Base-by-base conservation (phyloP, 441 rosid genomes). In the Heliophila coronopifolia region DNA sequence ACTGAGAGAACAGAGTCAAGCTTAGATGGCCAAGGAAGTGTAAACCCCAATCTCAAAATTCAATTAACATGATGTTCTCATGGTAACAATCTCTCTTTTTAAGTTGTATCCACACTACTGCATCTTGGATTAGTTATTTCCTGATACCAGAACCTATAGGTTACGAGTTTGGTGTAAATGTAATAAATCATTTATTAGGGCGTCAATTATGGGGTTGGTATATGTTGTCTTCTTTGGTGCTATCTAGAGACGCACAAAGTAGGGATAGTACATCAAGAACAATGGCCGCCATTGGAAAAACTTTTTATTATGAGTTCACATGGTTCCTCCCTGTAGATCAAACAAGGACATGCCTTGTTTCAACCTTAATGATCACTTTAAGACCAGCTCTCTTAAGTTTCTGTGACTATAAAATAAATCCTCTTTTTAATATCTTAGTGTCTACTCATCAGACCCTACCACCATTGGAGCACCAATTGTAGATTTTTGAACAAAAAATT, bases 261-360 rank as follows among this genome's bases (percentile, higher is more conserved):
- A 17, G 28, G 50, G n/a, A 45, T 26, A 58, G 71, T 44, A 54
- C 60, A 38, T 39, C 8, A 40, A 52, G 40, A 52, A 54, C 65
- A 59, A 50, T 46, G 36, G 14, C 54, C 50, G 46, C 60, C 44
- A 19, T 25, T 52, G 56, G 46, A 16, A 59, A 53, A 19, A n/a
- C 26, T 34, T 27, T 50, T 48, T 18, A 54, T 55, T n/a, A 63
- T 48, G 62, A 40, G 46, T 47, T 63, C 68, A 63, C 68, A 55
- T 63, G 68, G 68, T 48, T 56, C 9, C 6, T 17, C 49, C 52
- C 63, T 63, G 68, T 63, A 63, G 58, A 48, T 48, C 14, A 20
- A 59, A 66, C 65, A 52, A 59, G 61, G 65, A 57, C 71, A 66
- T 53, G 23, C 53, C 58, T 59, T 66, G 57, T 39, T 53, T 43